phyloP scores from a whole-genome alignment of 306 rosid species.

The Ormosia emarginata region DNA sequence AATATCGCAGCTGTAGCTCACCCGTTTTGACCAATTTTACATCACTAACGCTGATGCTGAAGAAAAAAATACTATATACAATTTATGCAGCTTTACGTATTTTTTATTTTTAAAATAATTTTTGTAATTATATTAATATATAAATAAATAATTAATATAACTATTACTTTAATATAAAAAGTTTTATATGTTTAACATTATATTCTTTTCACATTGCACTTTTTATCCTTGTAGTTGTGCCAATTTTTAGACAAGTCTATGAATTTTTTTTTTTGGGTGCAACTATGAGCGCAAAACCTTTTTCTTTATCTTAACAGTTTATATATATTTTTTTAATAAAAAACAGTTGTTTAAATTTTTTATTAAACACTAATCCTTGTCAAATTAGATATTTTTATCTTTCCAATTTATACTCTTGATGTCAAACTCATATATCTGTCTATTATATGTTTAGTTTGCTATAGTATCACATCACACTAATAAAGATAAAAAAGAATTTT shows the following conservation, averaged over 20 bases:
- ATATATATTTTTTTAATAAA: too few species aligned
- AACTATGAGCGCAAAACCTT: not conserved
- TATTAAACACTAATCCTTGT: not conserved
- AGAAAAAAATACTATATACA: not conserved
- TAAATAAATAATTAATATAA: not conserved
- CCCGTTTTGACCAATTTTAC: not conserved
- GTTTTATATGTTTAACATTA: not conserved
- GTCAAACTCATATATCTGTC: not conserved
- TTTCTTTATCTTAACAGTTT: too few species aligned
- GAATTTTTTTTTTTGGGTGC: not conserved
- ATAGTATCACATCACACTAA: too few species aligned
- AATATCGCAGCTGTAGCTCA: not conserved
- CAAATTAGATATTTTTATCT: not conserved
- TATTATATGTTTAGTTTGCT: not conserved
- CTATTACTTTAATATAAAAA: not conserved
- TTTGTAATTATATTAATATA: too few species aligned
- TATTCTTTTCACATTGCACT: not conserved
- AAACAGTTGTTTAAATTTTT: not conserved
- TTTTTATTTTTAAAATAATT: too few species aligned
- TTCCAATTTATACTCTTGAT: not conserved
- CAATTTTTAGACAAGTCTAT: not conserved
- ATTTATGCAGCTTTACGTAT: too few species aligned
- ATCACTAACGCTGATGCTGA: not conserved
- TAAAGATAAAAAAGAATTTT: too few species aligned
- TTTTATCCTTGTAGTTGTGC: not conserved